These are phyloP conservation scores for Penicillium daleae DNA, from an alignment of 495 filamentous ascomycete species.

Conservation along the genomic window DNA sequence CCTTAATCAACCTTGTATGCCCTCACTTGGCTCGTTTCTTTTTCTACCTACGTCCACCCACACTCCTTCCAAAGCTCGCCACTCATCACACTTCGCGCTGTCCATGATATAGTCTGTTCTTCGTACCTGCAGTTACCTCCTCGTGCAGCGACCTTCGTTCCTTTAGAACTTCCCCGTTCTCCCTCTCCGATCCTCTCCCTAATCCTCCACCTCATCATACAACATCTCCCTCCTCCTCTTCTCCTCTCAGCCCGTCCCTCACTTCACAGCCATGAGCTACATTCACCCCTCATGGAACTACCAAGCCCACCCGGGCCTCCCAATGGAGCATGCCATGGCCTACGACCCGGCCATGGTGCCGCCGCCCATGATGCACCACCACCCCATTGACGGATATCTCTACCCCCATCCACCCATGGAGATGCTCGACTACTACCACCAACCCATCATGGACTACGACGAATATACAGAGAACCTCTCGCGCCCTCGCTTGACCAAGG, in stretches of 20 bases:
- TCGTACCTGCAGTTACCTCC: constrained; percentile 11
- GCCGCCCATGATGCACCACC: constrained; percentile 48
- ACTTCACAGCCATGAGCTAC: constrained; percentile 43
- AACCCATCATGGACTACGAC: constrained; percentile 55
- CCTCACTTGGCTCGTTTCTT: constrained; percentile 19
- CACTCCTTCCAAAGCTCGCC: constrained; percentile 17
- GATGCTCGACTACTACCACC: constrained; percentile 52
- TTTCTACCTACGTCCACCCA: constrained; percentile 23
- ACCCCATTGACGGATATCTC: constrained; percentile 49
- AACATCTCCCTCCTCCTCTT: neutral
- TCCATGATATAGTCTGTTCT: constrained; percentile 31
- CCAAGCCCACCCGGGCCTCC: constrained; percentile 39
- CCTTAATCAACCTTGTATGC: constrained; percentile 25
- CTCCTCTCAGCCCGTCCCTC: constrained; percentile 8
- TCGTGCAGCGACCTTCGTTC: constrained; percentile 7
- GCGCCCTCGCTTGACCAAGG: constrained; percentile 74
- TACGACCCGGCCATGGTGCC: constrained; percentile 48
- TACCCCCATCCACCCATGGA: constrained; percentile 50
- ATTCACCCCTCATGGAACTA: constrained; percentile 51
- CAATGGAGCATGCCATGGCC: constrained; percentile 45
- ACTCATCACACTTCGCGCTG: constrained; percentile 18
- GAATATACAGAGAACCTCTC: constrained; percentile 56
- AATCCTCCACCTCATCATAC: neutral
- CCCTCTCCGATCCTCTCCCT: neutral
- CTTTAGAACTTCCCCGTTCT: constrained; percentile 4